Evolutionary conservation across 768 basidiomycete genomes (phyloP), one percentile per base, ranked within the genome.

Genomic region (Sistotremastrum suecicum): DNA sequence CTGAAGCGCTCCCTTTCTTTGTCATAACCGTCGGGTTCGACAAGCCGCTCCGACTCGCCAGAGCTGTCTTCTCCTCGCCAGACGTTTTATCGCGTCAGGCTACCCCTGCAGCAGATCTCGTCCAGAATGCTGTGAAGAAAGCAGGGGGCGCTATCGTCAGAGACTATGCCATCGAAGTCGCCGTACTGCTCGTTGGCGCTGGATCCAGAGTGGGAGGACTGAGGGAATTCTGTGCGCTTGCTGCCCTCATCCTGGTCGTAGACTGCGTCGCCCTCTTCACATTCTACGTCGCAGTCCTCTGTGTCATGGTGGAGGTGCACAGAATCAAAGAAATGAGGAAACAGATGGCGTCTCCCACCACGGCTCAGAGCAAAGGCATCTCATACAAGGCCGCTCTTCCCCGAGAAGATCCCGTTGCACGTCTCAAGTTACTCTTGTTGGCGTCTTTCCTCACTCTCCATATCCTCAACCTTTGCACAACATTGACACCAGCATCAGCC

Each of bases 11-110:
- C 0, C 95, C 95, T 0, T 98, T 98, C 78, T 70, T 98, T 41
- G 92, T 99, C 34, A 94, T 94, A 62, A 95, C 91, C 1, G 80
- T 99, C 49, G 94, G 94, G 5, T 99, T 98, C 61, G 95, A 99
- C 65, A 98, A 99, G 61, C 94, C 92, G 0, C 79, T 94, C 40
- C 76, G 87, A 5, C 78, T 99, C 29, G 92, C 91, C 2, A 74
- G 81, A 8, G 83, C 90, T 2, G 86, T 98, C 10, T 88, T 97
- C 64, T 73, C 76, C 31, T 85, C 91, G 53, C 86, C 84, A 2
- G 75, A 83, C 41, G 63, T 79, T 30, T 54, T 56, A n/a, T 53
- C 56, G 34, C 64, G 68, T 20, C 66, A 67, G 51, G 69, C 82
- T 63, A 83, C 80, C 56, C 82, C 89, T 0, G 82, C 88, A 0